A percentile compares a stretch with the other conserved stretches of the same genome.
phyloP scores from a whole-genome alignment of 495 filamentous ascomycete genomes.

The Friedmanniomyces simplex region DNA sequence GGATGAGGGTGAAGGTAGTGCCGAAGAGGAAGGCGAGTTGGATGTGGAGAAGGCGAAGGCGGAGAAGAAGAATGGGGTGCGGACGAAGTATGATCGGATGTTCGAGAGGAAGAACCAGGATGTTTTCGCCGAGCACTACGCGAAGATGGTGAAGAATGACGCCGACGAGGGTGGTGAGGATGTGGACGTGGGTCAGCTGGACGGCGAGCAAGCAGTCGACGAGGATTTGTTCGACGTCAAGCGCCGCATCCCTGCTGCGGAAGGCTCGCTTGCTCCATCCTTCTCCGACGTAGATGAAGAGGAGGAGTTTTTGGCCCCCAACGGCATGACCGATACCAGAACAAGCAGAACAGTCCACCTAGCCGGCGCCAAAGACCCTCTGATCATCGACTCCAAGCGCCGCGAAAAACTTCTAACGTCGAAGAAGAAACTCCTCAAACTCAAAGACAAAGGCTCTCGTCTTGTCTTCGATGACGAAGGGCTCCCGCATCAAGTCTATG shows the following conservation, averaged over 20 bases:
- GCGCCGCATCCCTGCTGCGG: conserved; percentile 53
- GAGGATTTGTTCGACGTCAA: conserved; percentile 86
- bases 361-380: conserved; percentile 43
- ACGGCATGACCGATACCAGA: neutral
- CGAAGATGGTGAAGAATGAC: conserved; percentile 66
- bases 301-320: neutral
- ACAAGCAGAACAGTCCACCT: conserved; percentile 32
- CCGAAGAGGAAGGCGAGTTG: conserved; percentile 35
- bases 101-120: conserved; percentile 91
- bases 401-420: conserved; percentile 85
- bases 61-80: conserved; percentile 52
- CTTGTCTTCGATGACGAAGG: conserved; percentile 91
- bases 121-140: conserved; percentile 85
- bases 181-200: conserved; percentile 27
- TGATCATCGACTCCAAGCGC: conserved; percentile 84
- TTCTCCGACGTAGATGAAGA: conserved; percentile 26
- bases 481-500: conserved; percentile 69
- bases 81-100: conserved; percentile 94
- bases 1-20: conserved; percentile 35
- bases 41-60: conserved; percentile 43
- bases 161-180: conserved; percentile 18
- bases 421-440: conserved; percentile 76
- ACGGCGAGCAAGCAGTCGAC: conserved; percentile 36
- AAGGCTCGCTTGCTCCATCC: conserved; percentile 14
- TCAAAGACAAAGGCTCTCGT: conserved; percentile 72